These are phyloP conservation scores for Phylloboletellus chloephorus DNA, from an alignment of 1,284 basidiomycete genomes.

Conservation along the genomic window DNA sequence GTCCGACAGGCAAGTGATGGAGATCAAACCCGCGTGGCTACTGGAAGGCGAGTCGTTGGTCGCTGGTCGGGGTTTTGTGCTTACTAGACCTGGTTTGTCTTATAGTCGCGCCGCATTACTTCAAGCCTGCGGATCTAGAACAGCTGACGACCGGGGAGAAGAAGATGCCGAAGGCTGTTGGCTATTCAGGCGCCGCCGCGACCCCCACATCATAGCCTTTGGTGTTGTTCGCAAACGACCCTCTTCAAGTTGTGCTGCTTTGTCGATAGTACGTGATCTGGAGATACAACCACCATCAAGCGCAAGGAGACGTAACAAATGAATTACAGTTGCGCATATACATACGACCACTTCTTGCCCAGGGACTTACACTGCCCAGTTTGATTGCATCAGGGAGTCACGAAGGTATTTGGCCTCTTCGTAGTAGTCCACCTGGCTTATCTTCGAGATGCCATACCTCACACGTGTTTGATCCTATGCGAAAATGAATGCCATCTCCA, in stretches of 20 bases:
- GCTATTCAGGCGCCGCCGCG: slow-evolving; percentile 29
- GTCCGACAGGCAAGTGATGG: slow-evolving; percentile 84
- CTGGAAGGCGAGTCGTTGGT: slow-evolving; percentile 64
- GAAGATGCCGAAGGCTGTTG: slow-evolving; percentile 77
- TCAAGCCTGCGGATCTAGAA: slow-evolving; percentile 84
- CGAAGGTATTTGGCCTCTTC: slow-evolving; percentile 63
- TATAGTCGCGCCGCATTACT: slow-evolving; percentile 91
- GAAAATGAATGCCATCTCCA: slow-evolving; percentile 5
- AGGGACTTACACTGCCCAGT: slow-evolving; percentile 34
- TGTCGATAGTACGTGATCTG: no score
- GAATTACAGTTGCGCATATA: not conserved
- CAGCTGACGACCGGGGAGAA: slow-evolving; percentile 77
- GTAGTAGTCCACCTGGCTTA: slow-evolving; percentile 63
- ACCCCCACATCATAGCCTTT: slow-evolving; percentile 14
- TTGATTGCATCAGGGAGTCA: slow-evolving; percentile 42
- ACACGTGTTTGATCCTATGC: slow-evolving; percentile 70
- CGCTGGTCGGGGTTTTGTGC: not conserved
- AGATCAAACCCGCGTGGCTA: slow-evolving; percentile 93
- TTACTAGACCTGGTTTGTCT: slow-evolving; percentile 5
- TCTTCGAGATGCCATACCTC: slow-evolving; percentile 75
- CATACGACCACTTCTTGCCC: not conserved
- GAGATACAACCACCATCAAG: no score
- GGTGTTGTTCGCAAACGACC: no score
- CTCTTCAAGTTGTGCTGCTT: no score
- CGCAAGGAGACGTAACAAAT: no score